Conservation (phyloP, 2,329 filamentous ascomycete species). For the Cercospora zeae-maydis region DNA sequence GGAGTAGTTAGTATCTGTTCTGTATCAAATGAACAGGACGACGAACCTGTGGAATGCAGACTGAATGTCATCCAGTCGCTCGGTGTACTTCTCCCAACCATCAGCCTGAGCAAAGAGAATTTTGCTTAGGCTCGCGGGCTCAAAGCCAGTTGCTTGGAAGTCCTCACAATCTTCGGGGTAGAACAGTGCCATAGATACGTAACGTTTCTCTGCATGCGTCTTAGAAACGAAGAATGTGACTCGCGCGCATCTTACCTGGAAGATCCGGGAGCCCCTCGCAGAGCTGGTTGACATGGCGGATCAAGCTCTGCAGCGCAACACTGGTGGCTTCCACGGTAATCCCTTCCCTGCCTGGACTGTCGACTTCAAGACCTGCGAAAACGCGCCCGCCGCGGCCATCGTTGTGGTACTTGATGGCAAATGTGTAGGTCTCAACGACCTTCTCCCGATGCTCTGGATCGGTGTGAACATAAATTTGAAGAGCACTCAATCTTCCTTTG, state of each 20-base stretch:
- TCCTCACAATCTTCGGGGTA: conserved; percentile 41
- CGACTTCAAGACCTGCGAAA: conserved; percentile 30
- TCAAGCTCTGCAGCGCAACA: conserved; percentile 42
- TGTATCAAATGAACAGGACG: background rate
- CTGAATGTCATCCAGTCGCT: conserved; percentile 34
- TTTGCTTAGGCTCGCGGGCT: conserved; percentile 27
- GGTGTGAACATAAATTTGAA: conserved; percentile 48
- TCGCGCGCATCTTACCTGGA: conserved; percentile 37
- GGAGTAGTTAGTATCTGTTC: conserved; percentile 9
- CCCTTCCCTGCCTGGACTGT: conserved; percentile 32
- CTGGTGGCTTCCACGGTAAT: conserved; percentile 42
- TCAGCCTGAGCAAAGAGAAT: conserved; percentile 39
- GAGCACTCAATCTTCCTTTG: conserved; percentile 41
- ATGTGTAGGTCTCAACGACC: conserved; percentile 51
- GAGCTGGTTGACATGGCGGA: conserved; percentile 42
- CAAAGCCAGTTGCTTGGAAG: conserved; percentile 45
- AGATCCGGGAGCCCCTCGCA: conserved; percentile 41
- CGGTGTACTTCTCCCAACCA: conserved; percentile 40
- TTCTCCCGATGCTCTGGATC: conserved; percentile 34
- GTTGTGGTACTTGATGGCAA: conserved; percentile 45
- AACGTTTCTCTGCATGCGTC: conserved; percentile 36
- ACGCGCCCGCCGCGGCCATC: conserved; percentile 12
- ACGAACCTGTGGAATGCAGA: conserved; percentile 42
- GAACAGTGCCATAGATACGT: conserved; percentile 45
- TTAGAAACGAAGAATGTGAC: background rate